These are phyloP conservation scores for Huntiella abstrusa DNA, from an alignment of 2,329 filamentous ascomycete genomes.

Conservation along the genomic window DNA sequence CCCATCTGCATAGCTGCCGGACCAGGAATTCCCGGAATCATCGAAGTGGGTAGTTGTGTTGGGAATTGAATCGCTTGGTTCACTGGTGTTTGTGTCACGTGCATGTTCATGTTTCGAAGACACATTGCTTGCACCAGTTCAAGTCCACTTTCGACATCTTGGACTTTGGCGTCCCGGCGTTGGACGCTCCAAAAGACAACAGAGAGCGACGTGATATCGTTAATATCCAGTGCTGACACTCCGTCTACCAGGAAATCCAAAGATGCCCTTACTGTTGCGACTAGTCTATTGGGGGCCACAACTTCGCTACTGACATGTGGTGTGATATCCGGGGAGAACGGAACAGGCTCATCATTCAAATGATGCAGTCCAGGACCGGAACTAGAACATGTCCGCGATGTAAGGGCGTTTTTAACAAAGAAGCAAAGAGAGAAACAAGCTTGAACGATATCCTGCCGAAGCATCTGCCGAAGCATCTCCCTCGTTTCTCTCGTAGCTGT, in stretches of 20 bases:
- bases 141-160: slow-evolving; percentile 24
- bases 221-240: slow-evolving; percentile 30
- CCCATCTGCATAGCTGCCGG: background rate
- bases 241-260: slow-evolving; percentile 26
- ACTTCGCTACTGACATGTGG: slow-evolving; percentile 13
- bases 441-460: slow-evolving; percentile 36
- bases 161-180: slow-evolving; percentile 22
- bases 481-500: slow-evolving; percentile 28
- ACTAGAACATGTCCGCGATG: background rate
- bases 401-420: slow-evolving; percentile 24
- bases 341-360: background rate
- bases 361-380: background rate
- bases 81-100: slow-evolving; percentile 18
- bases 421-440: slow-evolving; percentile 36
- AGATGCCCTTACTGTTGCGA: slow-evolving; percentile 27
- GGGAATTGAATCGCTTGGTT: slow-evolving; percentile 5
- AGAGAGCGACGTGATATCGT: slow-evolving; percentile 30
- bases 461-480: slow-evolving; percentile 33
- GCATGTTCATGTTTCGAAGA: slow-evolving; percentile 25
- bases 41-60: background rate
- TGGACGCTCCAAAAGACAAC: slow-evolving; percentile 29
- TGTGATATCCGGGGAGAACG: slow-evolving; percentile 6
- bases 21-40: too few relatives aligned
- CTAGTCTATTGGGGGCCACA: slow-evolving; percentile 24
- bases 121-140: slow-evolving; percentile 26